Evolutionary conservation across 2,329 filamentous ascomycete genomes (phyloP).

Genomic region (Neofusicoccum cordaticola): DNA sequence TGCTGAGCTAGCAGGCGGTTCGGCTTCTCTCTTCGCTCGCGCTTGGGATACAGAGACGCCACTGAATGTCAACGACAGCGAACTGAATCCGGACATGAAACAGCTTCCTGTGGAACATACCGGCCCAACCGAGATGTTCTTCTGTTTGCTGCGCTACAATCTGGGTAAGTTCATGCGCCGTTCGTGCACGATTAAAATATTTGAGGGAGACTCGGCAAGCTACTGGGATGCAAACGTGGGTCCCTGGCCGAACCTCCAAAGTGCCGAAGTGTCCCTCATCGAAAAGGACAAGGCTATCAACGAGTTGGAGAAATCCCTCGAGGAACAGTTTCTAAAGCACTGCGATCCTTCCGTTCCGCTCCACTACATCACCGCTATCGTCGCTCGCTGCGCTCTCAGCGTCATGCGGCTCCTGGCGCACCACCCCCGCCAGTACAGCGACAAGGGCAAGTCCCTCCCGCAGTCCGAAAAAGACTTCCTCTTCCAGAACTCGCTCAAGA

Average conservation of each 20-base stretch:
- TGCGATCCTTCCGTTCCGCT: conserved; percentile 37
- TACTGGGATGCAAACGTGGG: conserved; percentile 18
- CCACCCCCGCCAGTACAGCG: conserved; percentile 40
- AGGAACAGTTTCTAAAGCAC: conserved; percentile 40
- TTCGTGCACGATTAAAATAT: not conserved
- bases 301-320: conserved; percentile 41
- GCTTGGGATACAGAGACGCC: conserved; percentile 49
- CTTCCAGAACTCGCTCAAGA: conserved; percentile 41
- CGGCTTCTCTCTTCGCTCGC: conserved; percentile 37
- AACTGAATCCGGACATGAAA: conserved; percentile 43
- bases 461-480: conserved; percentile 39
- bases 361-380: conserved; percentile 45
- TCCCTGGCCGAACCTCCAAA: conserved; percentile 23
- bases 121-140: conserved; percentile 51
- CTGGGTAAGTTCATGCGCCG: conserved; percentile 40
- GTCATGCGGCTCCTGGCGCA: conserved; percentile 47
- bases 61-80: conserved; percentile 54
- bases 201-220: not conserved
- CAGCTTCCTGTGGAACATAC: conserved; percentile 41
- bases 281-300: conserved; percentile 35
- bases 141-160: conserved; percentile 43
- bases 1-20: conserved; percentile 54
- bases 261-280: conserved; percentile 22
- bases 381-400: conserved; percentile 44
- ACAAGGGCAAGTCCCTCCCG: conserved; percentile 26